A percentile compares a stretch with the other conserved stretches of the same genome.
These are phyloP conservation scores for Nemania sp. DNA, from an alignment of 2,329 filamentous ascomycete species.

Conservation along the genomic window DNA sequence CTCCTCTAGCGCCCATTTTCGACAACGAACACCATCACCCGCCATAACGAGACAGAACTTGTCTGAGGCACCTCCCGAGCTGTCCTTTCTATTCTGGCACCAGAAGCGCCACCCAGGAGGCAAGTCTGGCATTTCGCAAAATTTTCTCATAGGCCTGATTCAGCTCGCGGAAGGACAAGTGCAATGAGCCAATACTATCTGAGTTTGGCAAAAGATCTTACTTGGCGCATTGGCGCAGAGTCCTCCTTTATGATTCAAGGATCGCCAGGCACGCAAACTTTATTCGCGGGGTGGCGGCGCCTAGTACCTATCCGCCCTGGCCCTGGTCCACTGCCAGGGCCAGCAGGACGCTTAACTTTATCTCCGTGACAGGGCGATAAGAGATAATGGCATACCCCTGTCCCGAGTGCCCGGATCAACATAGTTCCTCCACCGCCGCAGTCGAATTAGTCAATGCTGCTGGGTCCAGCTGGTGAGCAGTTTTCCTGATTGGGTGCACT, in stretches of 20 bases:
- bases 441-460: constrained; percentile 11
- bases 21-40: background rate
- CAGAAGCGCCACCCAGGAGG: too few relatives aligned
- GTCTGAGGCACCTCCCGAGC: background rate
- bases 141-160: too few relatives aligned
- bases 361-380: constrained; percentile 2
- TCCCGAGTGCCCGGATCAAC: constrained; percentile 11
- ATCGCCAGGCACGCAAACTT: constrained; percentile 5
- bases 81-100: background rate
- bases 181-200: too few relatives aligned
- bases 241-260: too few relatives aligned
- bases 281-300: background rate
- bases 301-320: background rate
- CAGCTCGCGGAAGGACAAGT: too few relatives aligned
- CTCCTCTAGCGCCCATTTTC: background rate
- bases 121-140: background rate
- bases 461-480: constrained; percentile 11
- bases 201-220: too few relatives aligned
- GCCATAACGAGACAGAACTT: background rate
- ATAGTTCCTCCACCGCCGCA: background rate
- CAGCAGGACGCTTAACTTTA: too few relatives aligned
- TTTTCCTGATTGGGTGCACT: constrained; percentile 18
- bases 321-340: too few relatives aligned
- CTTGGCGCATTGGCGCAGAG: too few relatives aligned
- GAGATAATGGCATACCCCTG: constrained; percentile 1